phyloP scores from a whole-genome alignment of 345 rosid species.

The Gossypium bickii region DNA sequence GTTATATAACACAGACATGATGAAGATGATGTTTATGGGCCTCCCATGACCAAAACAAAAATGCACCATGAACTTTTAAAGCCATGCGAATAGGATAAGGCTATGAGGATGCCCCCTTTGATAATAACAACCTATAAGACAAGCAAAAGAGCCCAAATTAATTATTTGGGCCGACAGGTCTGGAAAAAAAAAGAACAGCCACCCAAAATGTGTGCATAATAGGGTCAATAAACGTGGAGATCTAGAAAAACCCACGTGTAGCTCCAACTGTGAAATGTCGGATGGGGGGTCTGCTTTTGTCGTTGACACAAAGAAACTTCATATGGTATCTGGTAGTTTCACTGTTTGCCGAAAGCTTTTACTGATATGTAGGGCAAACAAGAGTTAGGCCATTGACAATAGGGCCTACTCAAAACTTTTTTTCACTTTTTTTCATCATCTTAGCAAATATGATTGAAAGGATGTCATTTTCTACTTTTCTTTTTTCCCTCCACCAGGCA shows the following conservation, averaged over 20 bases:
- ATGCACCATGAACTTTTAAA: too few species aligned
- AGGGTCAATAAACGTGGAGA: not conserved
- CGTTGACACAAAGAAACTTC: too few species aligned
- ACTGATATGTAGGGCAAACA: not conserved
- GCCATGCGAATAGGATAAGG: not conserved
- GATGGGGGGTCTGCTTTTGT: not conserved
- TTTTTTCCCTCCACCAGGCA: too few species aligned
- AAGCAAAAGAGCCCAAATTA: not conserved
- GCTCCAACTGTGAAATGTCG: not conserved
- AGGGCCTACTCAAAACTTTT: not conserved
- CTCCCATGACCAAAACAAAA: not conserved
- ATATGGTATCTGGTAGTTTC: not conserved
- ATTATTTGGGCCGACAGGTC: not conserved
- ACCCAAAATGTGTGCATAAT: not conserved
- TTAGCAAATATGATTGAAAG: too few species aligned
- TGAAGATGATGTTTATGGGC: not conserved
- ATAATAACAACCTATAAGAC: not conserved
- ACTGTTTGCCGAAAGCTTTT: not conserved
- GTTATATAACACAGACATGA: too few species aligned
- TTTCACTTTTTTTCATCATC: not conserved
- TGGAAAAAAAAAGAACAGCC: not conserved
- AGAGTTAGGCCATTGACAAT: not conserved
- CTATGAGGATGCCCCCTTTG: not conserved
- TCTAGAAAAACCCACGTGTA: constrained; percentile 4
- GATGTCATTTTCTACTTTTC: too few species aligned